phyloP scores from a whole-genome alignment of 805 yeast species.

The Tetrapisispora namnaoensis region DNA sequence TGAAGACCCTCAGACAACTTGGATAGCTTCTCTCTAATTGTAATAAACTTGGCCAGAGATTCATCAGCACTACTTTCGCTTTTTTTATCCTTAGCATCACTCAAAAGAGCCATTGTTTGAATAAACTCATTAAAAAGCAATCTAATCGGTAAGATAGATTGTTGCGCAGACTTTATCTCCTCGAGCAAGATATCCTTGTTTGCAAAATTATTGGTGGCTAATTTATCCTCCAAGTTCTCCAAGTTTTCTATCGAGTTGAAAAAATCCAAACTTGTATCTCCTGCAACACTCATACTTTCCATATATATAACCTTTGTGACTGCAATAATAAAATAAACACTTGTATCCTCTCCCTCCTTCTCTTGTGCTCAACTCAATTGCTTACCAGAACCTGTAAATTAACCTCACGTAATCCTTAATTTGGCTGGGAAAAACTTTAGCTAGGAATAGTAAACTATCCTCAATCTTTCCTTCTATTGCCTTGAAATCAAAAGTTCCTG shows the following conservation, averaged over 20 bases:
- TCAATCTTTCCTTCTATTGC: too few species aligned
- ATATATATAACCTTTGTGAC: too few species aligned
- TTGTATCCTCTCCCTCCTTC: too few species aligned
- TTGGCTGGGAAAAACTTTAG: too few species aligned
- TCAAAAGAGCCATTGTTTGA: slow-evolving; percentile 17
- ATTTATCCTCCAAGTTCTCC: slow-evolving; percentile 12
- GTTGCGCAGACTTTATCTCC: slow-evolving; percentile 5
- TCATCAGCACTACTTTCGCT: slow-evolving; percentile 4
- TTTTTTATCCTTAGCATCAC: neutral
- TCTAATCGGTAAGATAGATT: slow-evolving; percentile 9
- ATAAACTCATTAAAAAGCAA: slow-evolving; percentile 22
- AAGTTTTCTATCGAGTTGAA: slow-evolving; percentile 9
- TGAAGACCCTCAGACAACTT: slow-evolving; percentile 18
- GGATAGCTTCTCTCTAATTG: slow-evolving; percentile 14
- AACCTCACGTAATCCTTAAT: too few species aligned
- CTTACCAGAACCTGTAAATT: too few species aligned
- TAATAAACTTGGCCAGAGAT: slow-evolving; percentile 8
- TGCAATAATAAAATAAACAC: neutral
- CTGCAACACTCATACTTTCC: slow-evolving; percentile 3
- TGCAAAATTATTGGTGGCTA: slow-evolving; percentile 3
- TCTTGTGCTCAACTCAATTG: too few species aligned
- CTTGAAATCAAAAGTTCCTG: too few species aligned
- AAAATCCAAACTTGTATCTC: slow-evolving; percentile 5
- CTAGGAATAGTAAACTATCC: too few species aligned
- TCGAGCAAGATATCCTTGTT: slow-evolving; percentile 5